phyloP scores from a whole-genome alignment of 495 filamentous ascomycete genomes.

The Aspergillus haitiensis region DNA sequence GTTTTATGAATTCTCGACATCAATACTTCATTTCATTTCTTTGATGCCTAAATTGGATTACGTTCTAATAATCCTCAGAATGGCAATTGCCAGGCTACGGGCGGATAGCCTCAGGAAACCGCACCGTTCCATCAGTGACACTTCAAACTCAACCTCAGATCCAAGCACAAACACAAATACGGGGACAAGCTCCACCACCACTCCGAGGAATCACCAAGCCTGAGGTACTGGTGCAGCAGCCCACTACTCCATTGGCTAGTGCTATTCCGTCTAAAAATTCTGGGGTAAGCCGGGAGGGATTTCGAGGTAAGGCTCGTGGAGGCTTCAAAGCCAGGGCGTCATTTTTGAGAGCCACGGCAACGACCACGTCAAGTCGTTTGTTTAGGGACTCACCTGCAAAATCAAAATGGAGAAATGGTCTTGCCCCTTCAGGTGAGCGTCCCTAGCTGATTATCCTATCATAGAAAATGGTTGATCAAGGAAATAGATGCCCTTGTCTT shows the following conservation, averaged over 20 bases:
- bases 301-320: constrained; percentile 8
- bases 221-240: constrained; percentile 7
- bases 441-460: not conserved
- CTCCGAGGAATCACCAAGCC: not conserved
- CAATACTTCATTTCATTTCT: no score
- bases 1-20: no score
- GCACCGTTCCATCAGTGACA: not conserved
- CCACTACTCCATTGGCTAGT: not conserved
- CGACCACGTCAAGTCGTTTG: constrained; percentile 13
- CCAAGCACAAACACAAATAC: not conserved
- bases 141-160: not conserved
- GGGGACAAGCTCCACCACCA: not conserved
- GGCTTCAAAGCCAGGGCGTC: not conserved
- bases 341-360: not conserved
- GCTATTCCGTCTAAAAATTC: not conserved
- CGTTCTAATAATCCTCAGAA: constrained; percentile 15
- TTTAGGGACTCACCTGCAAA: constrained; percentile 28
- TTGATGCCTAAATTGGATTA: no score
- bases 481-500: constrained; percentile 15
- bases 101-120: not conserved
- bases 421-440: constrained; percentile 22
- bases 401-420: constrained; percentile 26
- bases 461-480: not conserved
- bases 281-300: not conserved
- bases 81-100: constrained; percentile 28